phyloP scores from a whole-genome alignment of 139 green algal genomes.

The Pycnococcus provasolii region DNA sequence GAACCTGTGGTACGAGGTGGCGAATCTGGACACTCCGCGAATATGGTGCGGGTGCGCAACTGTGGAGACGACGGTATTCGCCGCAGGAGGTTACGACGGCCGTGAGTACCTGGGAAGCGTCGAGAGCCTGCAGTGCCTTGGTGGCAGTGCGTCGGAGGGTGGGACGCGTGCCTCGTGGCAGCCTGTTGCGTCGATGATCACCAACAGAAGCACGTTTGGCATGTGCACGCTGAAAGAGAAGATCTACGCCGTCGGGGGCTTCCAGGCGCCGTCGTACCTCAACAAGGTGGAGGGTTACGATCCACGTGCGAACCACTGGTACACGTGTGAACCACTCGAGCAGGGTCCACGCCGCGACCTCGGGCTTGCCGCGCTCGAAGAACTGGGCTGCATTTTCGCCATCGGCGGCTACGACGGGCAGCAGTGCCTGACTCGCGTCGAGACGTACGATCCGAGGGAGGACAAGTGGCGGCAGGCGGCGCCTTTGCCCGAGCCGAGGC shows the following conservation, averaged over 20 bases:
- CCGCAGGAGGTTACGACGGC: constrained; percentile 5
- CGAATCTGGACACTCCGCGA: not conserved
- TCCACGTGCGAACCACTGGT: not conserved
- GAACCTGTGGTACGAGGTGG: not conserved
- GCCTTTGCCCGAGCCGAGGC: not conserved
- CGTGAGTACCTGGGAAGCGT: not conserved
- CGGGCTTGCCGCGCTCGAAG: not conserved
- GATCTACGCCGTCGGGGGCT: constrained; percentile 5
- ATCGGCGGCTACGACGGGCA: constrained; percentile 12
- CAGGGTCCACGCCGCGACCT: not conserved
- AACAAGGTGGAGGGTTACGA: not conserved
- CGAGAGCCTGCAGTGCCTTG: not conserved
- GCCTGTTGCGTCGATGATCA: not conserved
- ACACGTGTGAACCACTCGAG: no score
- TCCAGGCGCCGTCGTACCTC: not conserved
- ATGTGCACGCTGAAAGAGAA: not conserved
- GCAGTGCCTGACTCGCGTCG: not conserved
- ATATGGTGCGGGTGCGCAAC: constrained; percentile 5
- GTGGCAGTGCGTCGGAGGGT: no score
- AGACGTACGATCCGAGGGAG: constrained; percentile 7
- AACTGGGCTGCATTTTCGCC: not conserved
- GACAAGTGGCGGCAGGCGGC: constrained; percentile 3
- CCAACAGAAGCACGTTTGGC: not conserved
- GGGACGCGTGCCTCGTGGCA: not conserved
- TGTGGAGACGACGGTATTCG: not conserved